Conservation (phyloP, 345 rosid genomes). For the Syzygium grande region DNA sequence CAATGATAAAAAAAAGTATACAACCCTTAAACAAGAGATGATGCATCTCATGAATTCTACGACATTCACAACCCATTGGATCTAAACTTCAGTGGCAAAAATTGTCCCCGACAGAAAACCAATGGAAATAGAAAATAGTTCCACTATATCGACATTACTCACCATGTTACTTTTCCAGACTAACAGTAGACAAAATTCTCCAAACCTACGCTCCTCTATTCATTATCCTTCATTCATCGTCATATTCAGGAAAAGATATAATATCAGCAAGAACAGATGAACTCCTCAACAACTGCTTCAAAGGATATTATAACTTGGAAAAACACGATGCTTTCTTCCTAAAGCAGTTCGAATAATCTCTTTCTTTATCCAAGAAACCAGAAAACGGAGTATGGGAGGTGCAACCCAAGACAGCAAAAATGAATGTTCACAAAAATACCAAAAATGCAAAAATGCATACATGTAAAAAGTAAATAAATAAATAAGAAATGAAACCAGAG, state of each 20-base stretch:
- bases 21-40: not conserved
- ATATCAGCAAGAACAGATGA: not conserved
- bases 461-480: not conserved
- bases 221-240: not conserved
- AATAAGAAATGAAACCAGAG: not conserved
- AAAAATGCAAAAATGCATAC: not conserved
- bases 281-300: not conserved
- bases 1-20: not conserved
- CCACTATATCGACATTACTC: not conserved
- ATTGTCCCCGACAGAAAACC: not conserved
- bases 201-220: not conserved
- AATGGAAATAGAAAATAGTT: not conserved
- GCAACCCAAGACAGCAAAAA: not conserved
- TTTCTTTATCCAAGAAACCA: not conserved
- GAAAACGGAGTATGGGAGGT: not conserved
- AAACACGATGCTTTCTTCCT: not conserved
- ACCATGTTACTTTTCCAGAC: not conserved
- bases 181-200: not conserved
- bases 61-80: not conserved
- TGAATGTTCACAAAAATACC: not conserved
- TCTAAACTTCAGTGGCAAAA: not conserved
- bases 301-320: not conserved
- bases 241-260: not conserved
- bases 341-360: not conserved
- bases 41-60: not conserved